Evolutionary conservation across 106 monocot species (phyloP).

Genomic region (Agapanthus africanus): DNA sequence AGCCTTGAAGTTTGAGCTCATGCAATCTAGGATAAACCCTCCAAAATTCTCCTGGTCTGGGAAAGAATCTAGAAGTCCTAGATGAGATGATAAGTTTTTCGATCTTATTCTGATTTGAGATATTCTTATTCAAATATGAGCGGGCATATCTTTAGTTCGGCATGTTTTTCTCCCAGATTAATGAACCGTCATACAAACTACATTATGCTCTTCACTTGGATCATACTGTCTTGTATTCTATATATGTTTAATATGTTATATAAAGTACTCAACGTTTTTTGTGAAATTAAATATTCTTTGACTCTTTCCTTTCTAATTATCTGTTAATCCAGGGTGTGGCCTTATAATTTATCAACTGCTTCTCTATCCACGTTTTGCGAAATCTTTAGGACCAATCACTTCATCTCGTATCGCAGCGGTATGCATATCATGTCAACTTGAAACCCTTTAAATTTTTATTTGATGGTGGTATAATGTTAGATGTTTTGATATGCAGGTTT

Average conservation of each 20-base stretch:
- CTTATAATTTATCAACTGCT: constrained; percentile 57
- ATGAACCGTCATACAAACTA: neutral
- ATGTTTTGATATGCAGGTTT: constrained; percentile 31
- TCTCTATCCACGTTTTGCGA: constrained; percentile 46
- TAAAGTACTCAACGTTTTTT: neutral
- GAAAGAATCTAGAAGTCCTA: too few relatives aligned
- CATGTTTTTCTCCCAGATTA: neutral
- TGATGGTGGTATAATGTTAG: neutral
- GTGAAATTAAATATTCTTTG: too few relatives aligned
- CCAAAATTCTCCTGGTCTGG: too few relatives aligned
- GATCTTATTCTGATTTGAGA: too few relatives aligned
- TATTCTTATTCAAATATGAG: too few relatives aligned
- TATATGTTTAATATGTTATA: neutral
- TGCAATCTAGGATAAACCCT: too few relatives aligned
- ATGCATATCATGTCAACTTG: constrained; percentile 7
- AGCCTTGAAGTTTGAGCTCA: too few relatives aligned
- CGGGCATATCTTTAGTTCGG: neutral
- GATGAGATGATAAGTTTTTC: too few relatives aligned
- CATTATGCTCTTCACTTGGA: neutral
- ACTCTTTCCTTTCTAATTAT: neutral
- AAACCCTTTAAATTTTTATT: too few relatives aligned
- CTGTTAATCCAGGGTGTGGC: constrained; percentile 33
- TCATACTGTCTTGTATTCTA: neutral
- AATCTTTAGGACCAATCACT: constrained; percentile 43
- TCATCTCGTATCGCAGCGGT: constrained; percentile 44